Evolutionary conservation across 768 basidiomycete species (phyloP).

Genomic region (Phylloporus scabripes): DNA sequence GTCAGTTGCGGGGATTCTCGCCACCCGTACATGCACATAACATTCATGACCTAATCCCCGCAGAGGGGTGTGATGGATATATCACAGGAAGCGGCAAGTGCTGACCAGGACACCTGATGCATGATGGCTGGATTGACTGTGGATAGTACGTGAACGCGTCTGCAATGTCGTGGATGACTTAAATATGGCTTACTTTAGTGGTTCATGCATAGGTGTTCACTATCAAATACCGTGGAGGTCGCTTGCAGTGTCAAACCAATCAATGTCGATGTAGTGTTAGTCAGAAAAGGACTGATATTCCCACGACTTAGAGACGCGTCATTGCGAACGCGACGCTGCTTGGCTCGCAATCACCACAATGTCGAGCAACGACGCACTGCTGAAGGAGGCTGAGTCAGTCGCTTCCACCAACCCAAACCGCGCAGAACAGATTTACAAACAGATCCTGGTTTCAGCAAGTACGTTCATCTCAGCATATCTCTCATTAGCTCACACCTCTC

Average conservation of each 20-base stretch:
- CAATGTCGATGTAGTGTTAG: no score
- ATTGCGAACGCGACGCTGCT: slow-evolving; percentile 1
- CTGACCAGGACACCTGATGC: neutral
- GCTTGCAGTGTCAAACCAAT: no score
- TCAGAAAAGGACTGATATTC: slow-evolving; percentile 8
- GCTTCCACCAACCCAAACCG: slow-evolving; percentile 46
- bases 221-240: no score
- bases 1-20: neutral
- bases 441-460: slow-evolving; percentile 49
- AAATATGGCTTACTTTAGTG: no score
- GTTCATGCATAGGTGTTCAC: no score
- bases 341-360: slow-evolving; percentile 7
- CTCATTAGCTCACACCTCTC: neutral
- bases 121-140: neutral
- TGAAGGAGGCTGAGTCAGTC: slow-evolving; percentile 47
- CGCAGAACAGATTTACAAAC: slow-evolving; percentile 71
- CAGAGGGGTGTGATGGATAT: neutral
- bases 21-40: neutral
- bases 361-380: slow-evolving; percentile 21
- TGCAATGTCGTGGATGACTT: no score
- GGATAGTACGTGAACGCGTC: neutral
- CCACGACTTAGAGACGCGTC: slow-evolving; percentile 25
- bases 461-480: slow-evolving; percentile 5
- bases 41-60: neutral
- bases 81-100: neutral